Base-by-base conservation (phyloP, 2,329 filamentous ascomycete genomes). In the Penicillium vulpinum region DNA sequence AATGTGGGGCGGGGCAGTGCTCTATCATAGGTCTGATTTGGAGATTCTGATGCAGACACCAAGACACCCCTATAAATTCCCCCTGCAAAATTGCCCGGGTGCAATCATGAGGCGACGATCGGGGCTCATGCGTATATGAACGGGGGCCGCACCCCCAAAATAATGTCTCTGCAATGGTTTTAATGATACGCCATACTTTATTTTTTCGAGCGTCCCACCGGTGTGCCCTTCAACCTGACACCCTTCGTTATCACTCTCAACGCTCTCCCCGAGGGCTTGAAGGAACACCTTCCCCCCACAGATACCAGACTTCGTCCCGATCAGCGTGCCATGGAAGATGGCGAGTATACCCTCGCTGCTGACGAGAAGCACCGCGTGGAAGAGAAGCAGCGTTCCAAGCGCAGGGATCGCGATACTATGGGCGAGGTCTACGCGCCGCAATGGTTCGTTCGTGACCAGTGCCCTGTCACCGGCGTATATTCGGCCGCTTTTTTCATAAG, bases 281-380 rank as follows among this genome's bases (percentile, higher is more conserved):
- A 78, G 50, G 85, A 88, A 5, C 86, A 88, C 77, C 78, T 99
- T 16, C 90, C 94, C 35, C 94, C 94, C 0, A 99, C 94, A 0
- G 94, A 99, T 73, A 96, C 93, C 1, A 84, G 94, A n/a, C 80
- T 96, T 29, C 84, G 94, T 29, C 93, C 94, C 0, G 94, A 99
- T 74, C 94, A 99, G 78, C 84, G 94, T 11, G 94, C 94, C 2
- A 99, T 99, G 94, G 94, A 99, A 73, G 92, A 97, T 60, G 94
- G 93, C n/a, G 86, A 92, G 75, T 99, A 99, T 70, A 93, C 97
- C 69, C 82, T 94, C 58, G 94, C 94, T 1, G 94, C 93, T 0
- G 85, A 84, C 5, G 94, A 99, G 80, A 99, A 99, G 84, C 94
- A 93, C 69, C 83, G 94, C 1, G 85, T 99, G 0, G 94, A 99